Evolutionary conservation across 2,329 filamentous ascomycete species (phyloP), one percentile per base, ranked within the genome.

Genomic region (Ophiostoma perfectum): DNA sequence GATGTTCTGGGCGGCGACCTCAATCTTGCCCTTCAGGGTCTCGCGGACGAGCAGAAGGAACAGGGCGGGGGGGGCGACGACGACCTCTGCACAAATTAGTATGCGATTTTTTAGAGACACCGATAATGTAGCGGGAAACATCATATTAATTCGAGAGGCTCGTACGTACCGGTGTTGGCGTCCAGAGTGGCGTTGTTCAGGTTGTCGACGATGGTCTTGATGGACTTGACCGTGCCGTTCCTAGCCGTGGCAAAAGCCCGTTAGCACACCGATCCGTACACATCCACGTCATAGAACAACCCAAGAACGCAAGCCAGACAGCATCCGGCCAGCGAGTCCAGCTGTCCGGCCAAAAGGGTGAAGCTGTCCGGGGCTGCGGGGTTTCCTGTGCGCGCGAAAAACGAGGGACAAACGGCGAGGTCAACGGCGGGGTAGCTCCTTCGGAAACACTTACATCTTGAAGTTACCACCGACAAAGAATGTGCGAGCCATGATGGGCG

Each of bases 391-490:
- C 72, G 71, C 69, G 72, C 73, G 72, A 72, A 70, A 72, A 71
- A 70, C 75, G 73, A 73, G 73, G 42, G 16, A 18, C 39, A 44
- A 7, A 11, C 41, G 27, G 67, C 45, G 64, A 52, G 49, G 45
- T 45, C 60, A n/a, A 27, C 62, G 36, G 65, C 68, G 68, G 67
- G 67, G 65, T 62, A 67, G 68, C 62, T 62, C 70, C 27, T 27
- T 27, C 75, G 70, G 67, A 49, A 11, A n/a, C 3, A 80, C 86
- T 78, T 83, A 96, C 93, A 98, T 98, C 87, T 99, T 98, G 85
- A 98, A 98, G 90, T 99, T 99, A 79, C 93, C 93, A 81, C 93
- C 93, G 80, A 97, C 91, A 81, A 97, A 96, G 86, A 96, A 97
- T 85, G 93, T 90, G 85, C 93, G 93, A 86, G 89, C 86, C 93